phyloP scores from a whole-genome alignment of 495 filamentous ascomycete species.

The Trichoderma virens region DNA sequence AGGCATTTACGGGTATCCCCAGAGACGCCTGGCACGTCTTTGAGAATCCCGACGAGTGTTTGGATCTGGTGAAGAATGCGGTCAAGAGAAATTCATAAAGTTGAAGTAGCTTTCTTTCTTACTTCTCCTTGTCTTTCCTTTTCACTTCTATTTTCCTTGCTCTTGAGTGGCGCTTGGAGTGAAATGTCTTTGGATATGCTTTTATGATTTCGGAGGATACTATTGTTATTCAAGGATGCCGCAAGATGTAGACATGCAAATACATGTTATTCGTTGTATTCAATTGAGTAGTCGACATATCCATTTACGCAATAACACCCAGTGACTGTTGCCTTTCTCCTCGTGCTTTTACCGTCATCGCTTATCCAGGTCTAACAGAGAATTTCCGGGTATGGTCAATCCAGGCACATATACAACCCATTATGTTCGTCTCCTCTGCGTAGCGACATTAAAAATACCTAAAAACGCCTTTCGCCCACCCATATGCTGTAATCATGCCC shows the following conservation, averaged over 20 bases:
- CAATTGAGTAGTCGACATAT: background rate
- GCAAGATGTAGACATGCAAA: background rate
- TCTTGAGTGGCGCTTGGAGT: background rate
- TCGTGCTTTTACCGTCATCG: background rate
- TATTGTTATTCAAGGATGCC: background rate
- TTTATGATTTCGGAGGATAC: background rate
- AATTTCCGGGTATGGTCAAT: background rate
- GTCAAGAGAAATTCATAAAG: background rate
- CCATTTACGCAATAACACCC: background rate
- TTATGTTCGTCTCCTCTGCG: no score
- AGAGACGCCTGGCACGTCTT: slow-evolving; percentile 70
- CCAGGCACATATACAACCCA: background rate
- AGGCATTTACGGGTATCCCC: slow-evolving; percentile 71
- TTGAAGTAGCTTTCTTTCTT: background rate
- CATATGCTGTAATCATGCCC: background rate
- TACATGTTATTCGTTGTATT: background rate
- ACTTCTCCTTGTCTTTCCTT: background rate
- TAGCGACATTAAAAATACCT: background rate
- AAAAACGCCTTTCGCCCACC: background rate
- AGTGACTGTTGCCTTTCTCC: background rate
- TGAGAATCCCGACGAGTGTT: slow-evolving; percentile 60
- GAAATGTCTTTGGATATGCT: background rate
- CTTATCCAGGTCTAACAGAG: background rate
- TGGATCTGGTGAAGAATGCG: slow-evolving; percentile 28
- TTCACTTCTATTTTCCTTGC: background rate